Base-by-base conservation (phyloP, 768 basidiomycete species). In the Calvatia gigantea region DNA sequence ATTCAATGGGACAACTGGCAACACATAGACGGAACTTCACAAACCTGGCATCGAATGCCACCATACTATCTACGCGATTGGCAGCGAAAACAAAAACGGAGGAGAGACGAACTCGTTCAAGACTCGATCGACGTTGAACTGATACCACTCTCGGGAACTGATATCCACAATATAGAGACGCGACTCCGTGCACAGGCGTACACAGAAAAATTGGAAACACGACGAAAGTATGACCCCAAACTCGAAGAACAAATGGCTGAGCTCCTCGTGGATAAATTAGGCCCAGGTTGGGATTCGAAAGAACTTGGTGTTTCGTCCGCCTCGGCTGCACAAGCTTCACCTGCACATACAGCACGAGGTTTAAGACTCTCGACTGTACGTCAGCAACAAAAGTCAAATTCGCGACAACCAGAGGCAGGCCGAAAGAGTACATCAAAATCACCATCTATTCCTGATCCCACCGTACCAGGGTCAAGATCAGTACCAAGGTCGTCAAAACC, bases 1-100 rank as follows among this genome's bases (percentile, higher is more conserved):
- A 77, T 81, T 3, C 67, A 71, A 57, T 85, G 83, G 83, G 70
- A 65, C 17, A 67, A 70, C 35, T 85, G 83, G 83, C 32, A 61
- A 2, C 78, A 83, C 23, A 38, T 54, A 1, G 78, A 85, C 60
- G 80, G 77, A 0, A 79, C 83, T 6, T 80, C 78, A 58, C 78
- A 76, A 1, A 84, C 83, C 6, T 85, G 83, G 83, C 64, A 76
- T 35, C 67, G 65, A 64, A 12, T 57, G 59, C 7, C 42, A 59
- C 6, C 56, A 60, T 44, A 37, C 5, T 59, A 66, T 29, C 60
- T 63, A 31, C 45, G 54, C 3, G 5, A 33, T 4, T 82, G 78
- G 77, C 66, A 70, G 8, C 53, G 47, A 14, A 49, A 37, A 7
- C 75, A 78, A 51, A 60, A 62, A 31, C 59, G 59, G n/a, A 59